Evolutionary conservation across 2,329 filamentous ascomycete genomes (phyloP), one percentile per base, ranked within the genome.

Genomic region (Chaetomiaceae sp.): DNA sequence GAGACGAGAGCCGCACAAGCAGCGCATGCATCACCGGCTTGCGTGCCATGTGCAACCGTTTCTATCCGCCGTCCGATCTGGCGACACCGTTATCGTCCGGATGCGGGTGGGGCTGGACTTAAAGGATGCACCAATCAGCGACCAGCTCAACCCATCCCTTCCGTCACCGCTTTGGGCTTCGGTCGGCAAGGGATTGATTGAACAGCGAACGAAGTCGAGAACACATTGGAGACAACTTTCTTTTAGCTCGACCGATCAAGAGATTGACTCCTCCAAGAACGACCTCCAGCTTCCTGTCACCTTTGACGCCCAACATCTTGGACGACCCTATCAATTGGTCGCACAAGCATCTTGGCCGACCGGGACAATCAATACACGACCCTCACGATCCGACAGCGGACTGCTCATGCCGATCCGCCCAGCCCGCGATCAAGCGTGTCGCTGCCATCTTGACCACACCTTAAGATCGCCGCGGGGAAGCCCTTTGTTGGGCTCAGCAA

Each of bases 161-260:
- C 44, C 51, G 44, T 53, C 51, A 53, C 51, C 44, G 51, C 51
- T 46, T 53, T 42, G 33, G 43, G 15, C 7, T 40, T 38, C 34
- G 36, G 44, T 20, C 43, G 29, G 37, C 42, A 39, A 23, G 27
- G 22, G 43, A 19, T 43, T 29, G 43, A 19, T 43, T 44, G 19
- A 44, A 51, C 23, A 40, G 19, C 22, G 27, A 27, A 19, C 20
- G 4, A 22, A 23, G n/a, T n/a, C n/a, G n/a, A 11, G 27, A 31
- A 31, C 27, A 31, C 8, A 7, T 31, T 7, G 8, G 9, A n/a
- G n/a, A n/a, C n/a, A 20, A 9, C 17, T 31, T 11, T 27, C 22
- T 15, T 52, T 25, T 14, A 46, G 33, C 25, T 27, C 25, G 33
- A 45, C 23, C 42, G 2, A 3, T 8, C 3, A 25, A 29, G 36